A percentile compares a stretch with the other conserved stretches of the same genome.
Conservation (phyloP, 1,284 basidiomycete genomes). For the Pseudozyma tsukubaensis region DNA sequence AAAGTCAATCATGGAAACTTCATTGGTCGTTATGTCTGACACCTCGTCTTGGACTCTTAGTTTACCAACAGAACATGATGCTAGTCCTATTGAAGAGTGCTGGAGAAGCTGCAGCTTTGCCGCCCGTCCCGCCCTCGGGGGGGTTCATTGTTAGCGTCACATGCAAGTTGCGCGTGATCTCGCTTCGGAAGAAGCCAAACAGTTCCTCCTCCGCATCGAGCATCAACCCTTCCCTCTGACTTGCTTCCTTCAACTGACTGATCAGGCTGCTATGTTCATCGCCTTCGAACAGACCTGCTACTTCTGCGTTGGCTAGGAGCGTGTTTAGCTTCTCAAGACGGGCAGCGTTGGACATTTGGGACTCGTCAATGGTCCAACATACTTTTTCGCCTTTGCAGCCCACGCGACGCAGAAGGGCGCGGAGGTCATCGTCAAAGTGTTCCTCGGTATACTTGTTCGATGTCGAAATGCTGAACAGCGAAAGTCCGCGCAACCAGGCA, state of each 20-base stretch:
- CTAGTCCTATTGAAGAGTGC: constrained; percentile 63
- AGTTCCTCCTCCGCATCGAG: constrained; percentile 87
- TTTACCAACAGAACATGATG: constrained; percentile 61
- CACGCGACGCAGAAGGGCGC: constrained; percentile 88
- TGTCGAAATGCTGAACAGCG: constrained; percentile 98
- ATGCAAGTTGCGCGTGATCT: constrained; percentile 64
- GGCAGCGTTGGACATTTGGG: constrained; percentile 96
- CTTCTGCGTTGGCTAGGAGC: constrained; percentile 99
- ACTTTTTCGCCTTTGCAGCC: constrained; percentile 99
- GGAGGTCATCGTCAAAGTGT: constrained; percentile 97
- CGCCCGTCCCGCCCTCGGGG: constrained; percentile 92
- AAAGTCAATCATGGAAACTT: too few species aligned
- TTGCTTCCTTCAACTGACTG: constrained; percentile 98
- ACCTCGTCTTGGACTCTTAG: too few species aligned
- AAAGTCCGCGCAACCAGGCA: constrained; percentile 99
- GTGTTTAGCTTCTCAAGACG: constrained; percentile 99
- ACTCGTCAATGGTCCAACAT: constrained; percentile 99
- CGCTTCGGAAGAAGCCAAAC: constrained; percentile 56
- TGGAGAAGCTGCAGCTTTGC: constrained; percentile 94
- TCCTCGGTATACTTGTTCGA: constrained; percentile 98
- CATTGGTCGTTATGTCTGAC: too few species aligned
- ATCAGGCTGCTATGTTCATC: constrained; percentile 96
- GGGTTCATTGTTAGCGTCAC: constrained; percentile 97
- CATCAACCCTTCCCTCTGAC: constrained; percentile 96
- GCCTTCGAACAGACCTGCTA: constrained; percentile 86